These are phyloP conservation scores for Neonectria neomacrospora DNA, from an alignment of 2,329 filamentous ascomycete genomes.

Conservation along the genomic window DNA sequence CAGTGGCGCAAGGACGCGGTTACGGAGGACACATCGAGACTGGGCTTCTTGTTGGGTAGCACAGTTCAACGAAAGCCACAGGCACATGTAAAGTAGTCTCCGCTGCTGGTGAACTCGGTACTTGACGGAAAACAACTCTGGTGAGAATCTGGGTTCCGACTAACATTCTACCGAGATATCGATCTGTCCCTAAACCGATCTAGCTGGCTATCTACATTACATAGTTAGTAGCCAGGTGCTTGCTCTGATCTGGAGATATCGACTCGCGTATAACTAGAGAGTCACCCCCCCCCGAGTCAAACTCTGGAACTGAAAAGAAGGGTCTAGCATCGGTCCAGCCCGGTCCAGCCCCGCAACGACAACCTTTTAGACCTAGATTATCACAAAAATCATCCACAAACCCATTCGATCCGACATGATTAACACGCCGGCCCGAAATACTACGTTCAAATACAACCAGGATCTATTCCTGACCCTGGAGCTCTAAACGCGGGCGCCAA, in stretches of 20 bases:
- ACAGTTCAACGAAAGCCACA: background rate
- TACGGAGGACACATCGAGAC: background rate
- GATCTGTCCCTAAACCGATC: background rate
- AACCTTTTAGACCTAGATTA: background rate
- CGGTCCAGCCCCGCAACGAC: background rate
- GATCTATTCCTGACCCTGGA: background rate
- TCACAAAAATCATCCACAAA: too few species aligned
- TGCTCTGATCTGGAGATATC: background rate
- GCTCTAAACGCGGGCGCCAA: background rate
- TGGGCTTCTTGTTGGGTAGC: background rate
- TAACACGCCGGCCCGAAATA: background rate
- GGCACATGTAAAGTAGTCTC: too few species aligned
- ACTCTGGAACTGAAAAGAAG: background rate
- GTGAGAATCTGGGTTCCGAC: background rate
- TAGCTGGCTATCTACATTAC: background rate
- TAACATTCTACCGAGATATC: background rate
- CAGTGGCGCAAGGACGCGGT: slow-evolving; percentile 13
- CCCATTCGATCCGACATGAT: background rate
- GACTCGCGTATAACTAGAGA: too few species aligned
- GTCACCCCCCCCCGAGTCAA: background rate
- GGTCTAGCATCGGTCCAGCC: background rate
- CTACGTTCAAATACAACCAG: background rate
- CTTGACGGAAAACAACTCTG: background rate
- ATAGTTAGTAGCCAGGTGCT: too few species aligned
- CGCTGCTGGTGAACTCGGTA: too few species aligned